Evolutionary conservation across 2,329 filamentous ascomycete species (phyloP).

Genomic region (Colletotrichum magnum): DNA sequence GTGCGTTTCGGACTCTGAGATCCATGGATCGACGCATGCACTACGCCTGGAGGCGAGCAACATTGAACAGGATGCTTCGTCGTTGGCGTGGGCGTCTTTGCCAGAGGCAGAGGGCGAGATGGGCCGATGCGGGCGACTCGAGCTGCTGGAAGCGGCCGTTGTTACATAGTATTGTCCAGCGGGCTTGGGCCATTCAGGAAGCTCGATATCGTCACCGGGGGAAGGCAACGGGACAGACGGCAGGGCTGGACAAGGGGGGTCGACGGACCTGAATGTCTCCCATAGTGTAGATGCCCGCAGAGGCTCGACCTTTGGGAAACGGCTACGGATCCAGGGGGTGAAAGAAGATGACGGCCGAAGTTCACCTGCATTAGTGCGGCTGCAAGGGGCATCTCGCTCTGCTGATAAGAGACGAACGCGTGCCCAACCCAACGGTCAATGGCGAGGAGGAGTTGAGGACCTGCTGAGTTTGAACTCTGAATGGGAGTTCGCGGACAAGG

Average conservation of each 20-base stretch:
- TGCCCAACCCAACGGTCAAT: constrained; percentile 11
- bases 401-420: constrained; percentile 27
- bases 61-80: not conserved
- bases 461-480: not conserved
- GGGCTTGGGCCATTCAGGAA: constrained; percentile 31
- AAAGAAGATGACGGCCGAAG: constrained; percentile 25
- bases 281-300: too few relatives aligned
- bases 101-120: constrained; percentile 3
- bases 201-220: constrained; percentile 1
- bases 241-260: constrained; percentile 1
- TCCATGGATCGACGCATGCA: constrained; percentile 23
- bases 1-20: not conserved
- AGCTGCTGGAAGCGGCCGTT: constrained; percentile 28
- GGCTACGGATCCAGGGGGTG: too few relatives aligned
- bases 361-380: constrained; percentile 34
- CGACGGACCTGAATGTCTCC: not conserved
- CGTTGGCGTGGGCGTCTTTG: not conserved
- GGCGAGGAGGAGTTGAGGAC: not conserved
- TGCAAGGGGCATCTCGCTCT: constrained; percentile 29
- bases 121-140: constrained; percentile 11
- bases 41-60: constrained; percentile 11
- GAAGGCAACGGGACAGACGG: constrained; percentile 1
- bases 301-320: too few relatives aligned
- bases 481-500: too few relatives aligned
- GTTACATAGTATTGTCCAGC: not conserved